Evolutionary conservation across 2,329 filamentous ascomycete species (phyloP), one percentile per base, ranked within the genome.

Genomic region (Fusarium sterilihyphosum): DNA sequence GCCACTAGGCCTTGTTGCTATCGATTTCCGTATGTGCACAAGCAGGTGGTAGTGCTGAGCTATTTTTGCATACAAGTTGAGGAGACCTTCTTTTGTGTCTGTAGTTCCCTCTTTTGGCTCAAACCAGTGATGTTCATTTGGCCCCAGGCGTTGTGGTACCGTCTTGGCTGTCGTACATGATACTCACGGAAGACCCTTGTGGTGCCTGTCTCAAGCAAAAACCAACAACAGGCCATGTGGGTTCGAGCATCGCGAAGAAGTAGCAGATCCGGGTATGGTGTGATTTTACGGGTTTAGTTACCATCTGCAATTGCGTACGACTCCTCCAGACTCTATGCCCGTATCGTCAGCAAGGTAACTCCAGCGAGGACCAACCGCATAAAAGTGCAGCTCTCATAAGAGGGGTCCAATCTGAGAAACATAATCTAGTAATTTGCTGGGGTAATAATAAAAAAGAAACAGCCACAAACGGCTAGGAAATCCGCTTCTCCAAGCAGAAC

Each of bases 381-480:
- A 60, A 71, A 58, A 56, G 58, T 65, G 70, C 57, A 44, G 61
- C 59, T 74, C 17, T 70, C 47, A 66, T 49, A 44, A 50, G 68
- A 71, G 73, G 75, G 69, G 64, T 76, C 73, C 74, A 75, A 76
- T 79, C 71, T 73, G 35, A 73, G 73, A 75, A 77, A 67, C 69
- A 70, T 59, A 68, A 65, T 74, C 59, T 40, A 70, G 41, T 63
- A 61, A 72, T 65, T 54, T 49, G 57, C 71, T 66, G 40, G 74
- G 76, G 52, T 65, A 69, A 62, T 47, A 44, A 33, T 66, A 62
- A 56, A 53, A 57, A 38, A 58, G 59, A 75, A 62, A 22, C 33
- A 59, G 66, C 63, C 65, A 73, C 52, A 65, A 72, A 63, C 43
- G 54, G 73, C 63, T 58, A 75, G 69, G 65, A 60, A 69, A 71